Evolutionary conservation across 2,329 filamentous ascomycete genomes (phyloP).

Genomic region (Venturia pyrina): DNA sequence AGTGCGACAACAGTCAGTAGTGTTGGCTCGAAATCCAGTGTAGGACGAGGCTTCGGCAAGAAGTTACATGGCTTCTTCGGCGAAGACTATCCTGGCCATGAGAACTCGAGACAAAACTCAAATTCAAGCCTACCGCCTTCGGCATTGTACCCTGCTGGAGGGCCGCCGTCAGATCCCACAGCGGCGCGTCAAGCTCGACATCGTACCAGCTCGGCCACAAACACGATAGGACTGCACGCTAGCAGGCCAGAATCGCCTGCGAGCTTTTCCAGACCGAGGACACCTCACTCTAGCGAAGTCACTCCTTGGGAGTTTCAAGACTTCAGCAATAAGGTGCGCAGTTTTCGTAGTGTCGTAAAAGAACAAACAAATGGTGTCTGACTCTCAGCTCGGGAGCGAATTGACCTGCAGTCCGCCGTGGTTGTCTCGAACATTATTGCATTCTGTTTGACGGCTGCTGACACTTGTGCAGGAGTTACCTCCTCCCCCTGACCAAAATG

Average conservation of each 20-base stretch:
- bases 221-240: constrained; percentile 41
- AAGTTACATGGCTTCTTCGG: constrained; percentile 89
- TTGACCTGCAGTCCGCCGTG: constrained; percentile 1
- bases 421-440: neutral
- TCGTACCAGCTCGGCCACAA: constrained; percentile 74
- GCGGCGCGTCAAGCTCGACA: constrained; percentile 49
- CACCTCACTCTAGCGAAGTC: constrained; percentile 84
- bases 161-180: constrained; percentile 10
- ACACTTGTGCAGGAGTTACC: constrained; percentile 7
- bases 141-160: constrained; percentile 23
- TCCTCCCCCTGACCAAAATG: constrained; percentile 9
- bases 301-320: constrained; percentile 97
- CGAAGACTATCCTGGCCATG: constrained; percentile 68
- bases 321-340: constrained; percentile 42
- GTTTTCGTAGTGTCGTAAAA: neutral
- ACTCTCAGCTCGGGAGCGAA: neutral
- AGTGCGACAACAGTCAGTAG: constrained; percentile 84
- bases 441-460: neutral
- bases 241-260: constrained; percentile 58
- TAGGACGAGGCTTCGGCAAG: constrained; percentile 61
- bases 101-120: constrained; percentile 50
- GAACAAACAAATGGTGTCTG: neutral
- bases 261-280: constrained; percentile 61
- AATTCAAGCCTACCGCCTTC: constrained; percentile 53
- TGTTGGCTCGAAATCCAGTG: constrained; percentile 64